Evolutionary conservation across 768 basidiomycete species (phyloP), one percentile per base, ranked within the genome.

Genomic region (Scleroderma citrinum): DNA sequence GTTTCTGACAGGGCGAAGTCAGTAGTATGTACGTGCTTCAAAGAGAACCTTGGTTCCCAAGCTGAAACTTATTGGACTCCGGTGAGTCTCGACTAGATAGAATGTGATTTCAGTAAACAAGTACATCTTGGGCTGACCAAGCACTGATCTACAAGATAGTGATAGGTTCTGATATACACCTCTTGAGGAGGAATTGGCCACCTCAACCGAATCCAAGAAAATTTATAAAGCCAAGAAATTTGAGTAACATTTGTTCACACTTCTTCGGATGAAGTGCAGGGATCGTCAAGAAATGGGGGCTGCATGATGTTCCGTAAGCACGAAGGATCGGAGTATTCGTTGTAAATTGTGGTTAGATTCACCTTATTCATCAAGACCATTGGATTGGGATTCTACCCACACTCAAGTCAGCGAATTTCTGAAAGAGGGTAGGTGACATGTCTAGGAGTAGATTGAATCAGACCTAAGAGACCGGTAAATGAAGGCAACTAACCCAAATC

Each of bases 341-440:
- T 32, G 17, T 26, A 20, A 20, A n/a, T 20, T 10, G 17, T 12
- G 12, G 14, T 39, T 72, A 29, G 26, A 8, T 51, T 35, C 34
- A 78, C 69, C 56, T 61, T 63, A 58, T 58, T 59, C 78, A 77
- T 54, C 80, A n/a, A n/a, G n/a, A 60, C 86, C 85, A 87, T 3
- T 62, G 61, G 52, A 87, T 70, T n/a, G 59, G 48, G 32, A 87
- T 60, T 35, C 72, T 72, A 29, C 85, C 85, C 10, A 64, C 59
- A 50, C 54, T 61, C 39, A 83, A 75, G 5, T 58, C 23, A n/a
- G 66, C 77, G 40, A 88, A 59, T 50, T 77, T 53, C 58, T 77
- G 3, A 66, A 88, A 88, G 30, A 84, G 60, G 7, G 71, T 70
- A 8, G 76, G 76, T 24, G 83, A 85, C 80, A 87, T 76, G 61